Base-by-base conservation (phyloP, 148 eudicot genomes). In the Nyssa sinensis region DNA sequence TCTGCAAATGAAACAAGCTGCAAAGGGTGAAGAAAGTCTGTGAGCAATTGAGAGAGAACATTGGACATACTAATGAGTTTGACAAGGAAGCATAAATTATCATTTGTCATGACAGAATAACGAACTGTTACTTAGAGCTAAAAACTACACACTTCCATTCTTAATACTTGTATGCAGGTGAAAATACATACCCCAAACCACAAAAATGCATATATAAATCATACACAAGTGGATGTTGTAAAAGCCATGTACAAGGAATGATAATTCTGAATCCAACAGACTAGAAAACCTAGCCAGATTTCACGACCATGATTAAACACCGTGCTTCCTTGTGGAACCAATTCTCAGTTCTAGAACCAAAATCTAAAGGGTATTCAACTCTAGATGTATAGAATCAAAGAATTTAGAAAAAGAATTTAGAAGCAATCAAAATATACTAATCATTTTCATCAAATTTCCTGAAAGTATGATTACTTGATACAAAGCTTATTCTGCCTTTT, bases 1-100 rank as follows among this genome's bases (percentile, higher is more conserved):
- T 93, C 98, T 37, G 91, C 97, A 81, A 73, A 86, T 75, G 98
- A 86, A 80, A 96, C 90, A 74, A 96, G 89, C 98, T 96, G 93
- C 91, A 84, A 75, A 82, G 64, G 62, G 62, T 25, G 77, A 72
- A 67, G 30, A 64, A 35, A 23, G 63, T 39, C 53, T 58, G 53
- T 62, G 24, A 62, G 67, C 29, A 67, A 27, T 10, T 17, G 57
- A 44, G 17, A 44, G 17, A 28, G 9, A 58, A 28, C 14, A 11
- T 1, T 68, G 17, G 24, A 28, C 28, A 70, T 17, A 16, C 33
- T 13, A 5, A 7, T 17, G 28, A 41, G 24, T 44, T 41, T 44
- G 51, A 44, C 51, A 44, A 44, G n/a, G 31, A 29, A 5, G 13
- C 61, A 7, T 4, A 17, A 69, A 33, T 47, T 69, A 69, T 32